Evolutionary conservation across 345 rosid genomes (phyloP).

Genomic region (Erucastrum elatum): DNA sequence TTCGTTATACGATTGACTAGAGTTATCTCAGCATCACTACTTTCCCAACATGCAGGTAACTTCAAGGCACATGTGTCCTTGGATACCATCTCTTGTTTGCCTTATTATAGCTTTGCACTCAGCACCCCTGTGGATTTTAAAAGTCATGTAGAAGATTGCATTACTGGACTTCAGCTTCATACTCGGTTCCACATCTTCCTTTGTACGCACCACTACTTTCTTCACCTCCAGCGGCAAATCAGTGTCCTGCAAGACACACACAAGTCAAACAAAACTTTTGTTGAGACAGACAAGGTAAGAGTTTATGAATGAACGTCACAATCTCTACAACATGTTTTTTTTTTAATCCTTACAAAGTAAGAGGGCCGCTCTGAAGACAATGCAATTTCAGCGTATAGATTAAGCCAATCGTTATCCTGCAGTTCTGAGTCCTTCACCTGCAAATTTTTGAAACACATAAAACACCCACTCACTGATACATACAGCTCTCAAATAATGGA

Average conservation of each 20-base stretch:
- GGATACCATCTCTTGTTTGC: not conserved
- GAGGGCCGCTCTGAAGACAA: not conserved
- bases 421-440: not conserved
- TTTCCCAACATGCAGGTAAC: not conserved
- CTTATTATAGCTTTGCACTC: not conserved
- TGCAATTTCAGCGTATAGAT: not conserved
- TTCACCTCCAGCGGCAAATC: not conserved
- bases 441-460: not conserved
- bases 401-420: not conserved
- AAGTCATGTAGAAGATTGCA: not conserved
- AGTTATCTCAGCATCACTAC: not conserved
- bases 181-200: not conserved
- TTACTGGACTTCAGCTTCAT: not conserved
- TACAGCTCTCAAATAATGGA: not conserved
- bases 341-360: not conserved
- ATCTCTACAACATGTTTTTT: not conserved
- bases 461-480: not conserved
- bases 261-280: not conserved
- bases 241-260: not conserved
- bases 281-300: not conserved
- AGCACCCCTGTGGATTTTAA: not conserved
- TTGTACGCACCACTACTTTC: constrained; percentile 8
- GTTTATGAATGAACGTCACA: not conserved
- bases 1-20: too few relatives aligned
- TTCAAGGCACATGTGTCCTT: not conserved